phyloP scores from a whole-genome alignment of 192 early-diverging fungal genomes.

The Phlyctochytrium arcticum region DNA sequence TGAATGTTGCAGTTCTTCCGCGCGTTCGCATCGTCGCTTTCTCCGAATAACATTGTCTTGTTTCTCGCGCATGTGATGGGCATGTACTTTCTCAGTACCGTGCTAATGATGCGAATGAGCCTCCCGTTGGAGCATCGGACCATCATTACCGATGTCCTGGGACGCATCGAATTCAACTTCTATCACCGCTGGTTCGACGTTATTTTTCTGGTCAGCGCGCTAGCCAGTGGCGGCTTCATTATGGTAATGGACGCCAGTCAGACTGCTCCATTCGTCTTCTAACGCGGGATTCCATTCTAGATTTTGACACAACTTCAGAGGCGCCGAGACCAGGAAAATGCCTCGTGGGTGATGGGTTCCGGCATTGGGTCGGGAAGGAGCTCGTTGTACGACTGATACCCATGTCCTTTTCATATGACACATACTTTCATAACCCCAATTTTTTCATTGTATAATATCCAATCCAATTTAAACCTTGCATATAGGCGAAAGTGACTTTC shows the following conservation, averaged over 20 bases:
- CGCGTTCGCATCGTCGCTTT: conserved; percentile 64
- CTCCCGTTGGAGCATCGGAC: conserved; percentile 78
- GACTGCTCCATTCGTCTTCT: not conserved
- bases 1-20: conserved; percentile 51
- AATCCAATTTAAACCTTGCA: too few relatives aligned
- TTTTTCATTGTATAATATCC: too few relatives aligned
- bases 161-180: conserved; percentile 81
- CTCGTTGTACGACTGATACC: not conserved
- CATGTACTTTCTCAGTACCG: conserved; percentile 86
- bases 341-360: too few relatives aligned
- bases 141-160: conserved; percentile 75
- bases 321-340: conserved; percentile 20
- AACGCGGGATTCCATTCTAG: conserved; percentile 1
- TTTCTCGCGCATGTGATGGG: conserved; percentile 87
- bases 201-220: conserved; percentile 81
- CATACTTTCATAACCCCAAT: not conserved
- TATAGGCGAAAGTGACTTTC: too few relatives aligned
- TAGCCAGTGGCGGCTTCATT: conserved; percentile 66
- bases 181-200: conserved; percentile 94
- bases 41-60: conserved; percentile 70
- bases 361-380: too few relatives aligned
- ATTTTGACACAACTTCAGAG: conserved; percentile 26
- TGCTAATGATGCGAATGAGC: conserved; percentile 89
- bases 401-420: not conserved
- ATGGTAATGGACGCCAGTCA: not conserved